Conservation (phyloP, 2,329 filamentous ascomycete genomes). For the Aspergillus novoparasiticus region DNA sequence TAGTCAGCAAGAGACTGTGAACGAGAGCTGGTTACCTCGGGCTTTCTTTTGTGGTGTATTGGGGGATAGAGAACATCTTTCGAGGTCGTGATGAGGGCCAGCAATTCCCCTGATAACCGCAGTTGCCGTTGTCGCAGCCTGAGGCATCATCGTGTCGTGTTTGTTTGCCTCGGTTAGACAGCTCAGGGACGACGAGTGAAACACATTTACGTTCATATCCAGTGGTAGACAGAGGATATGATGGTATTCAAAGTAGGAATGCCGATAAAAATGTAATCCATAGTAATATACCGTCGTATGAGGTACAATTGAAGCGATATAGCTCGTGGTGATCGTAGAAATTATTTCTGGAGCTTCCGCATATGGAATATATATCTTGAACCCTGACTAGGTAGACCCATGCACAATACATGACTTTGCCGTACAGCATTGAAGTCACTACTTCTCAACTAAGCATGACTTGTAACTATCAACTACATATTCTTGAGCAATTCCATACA, state of each 20-base stretch:
- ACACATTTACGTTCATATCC: neutral
- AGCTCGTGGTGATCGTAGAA: neutral
- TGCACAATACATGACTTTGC: neutral
- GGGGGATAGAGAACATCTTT: too few relatives aligned
- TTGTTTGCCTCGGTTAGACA: neutral
- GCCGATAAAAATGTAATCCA: fast-evolving
- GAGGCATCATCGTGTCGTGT: neutral
- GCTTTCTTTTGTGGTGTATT: too few relatives aligned
- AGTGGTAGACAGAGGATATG: neutral
- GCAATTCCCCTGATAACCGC: neutral
- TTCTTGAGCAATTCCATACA: neutral
- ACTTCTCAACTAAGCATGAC: neutral
- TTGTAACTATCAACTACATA: neutral
- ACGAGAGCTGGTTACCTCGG: too few relatives aligned
- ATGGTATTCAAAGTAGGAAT: neutral
- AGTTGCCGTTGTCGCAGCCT: neutral
- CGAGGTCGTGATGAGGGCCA: neutral
- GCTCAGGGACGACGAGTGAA: neutral
- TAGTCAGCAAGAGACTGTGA: too few relatives aligned
- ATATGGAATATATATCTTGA: neutral
- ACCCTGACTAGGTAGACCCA: too few relatives aligned
- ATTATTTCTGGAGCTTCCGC: neutral
- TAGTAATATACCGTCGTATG: neutral
- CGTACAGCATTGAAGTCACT: neutral
- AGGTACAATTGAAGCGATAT: neutral